Evolutionary conservation across 2,329 filamentous ascomycete species (phyloP).

Genomic region (Apiospora pterosperma): DNA sequence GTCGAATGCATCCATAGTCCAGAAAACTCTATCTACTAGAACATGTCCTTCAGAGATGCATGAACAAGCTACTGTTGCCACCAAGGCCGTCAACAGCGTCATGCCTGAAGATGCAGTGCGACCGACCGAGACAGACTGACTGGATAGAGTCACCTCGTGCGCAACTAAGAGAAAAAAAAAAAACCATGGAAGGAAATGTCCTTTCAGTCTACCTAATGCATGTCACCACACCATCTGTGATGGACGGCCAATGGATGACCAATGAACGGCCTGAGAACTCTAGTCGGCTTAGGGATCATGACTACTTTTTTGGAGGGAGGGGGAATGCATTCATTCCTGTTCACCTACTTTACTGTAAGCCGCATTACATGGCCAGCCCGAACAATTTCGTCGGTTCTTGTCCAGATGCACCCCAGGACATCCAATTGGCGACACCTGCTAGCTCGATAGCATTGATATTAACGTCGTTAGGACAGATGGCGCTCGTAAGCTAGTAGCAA

Average conservation of each 20-base stretch:
- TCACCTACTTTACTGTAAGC: not conserved
- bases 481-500: not conserved
- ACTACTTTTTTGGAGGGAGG: not conserved
- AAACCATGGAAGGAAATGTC: not conserved
- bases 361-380: not conserved
- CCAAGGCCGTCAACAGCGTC: not conserved
- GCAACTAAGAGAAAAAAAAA: not conserved
- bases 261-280: not conserved
- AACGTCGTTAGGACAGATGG: not conserved
- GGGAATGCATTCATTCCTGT: not conserved
- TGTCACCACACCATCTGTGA: not conserved
- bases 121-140: not conserved
- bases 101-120: not conserved
- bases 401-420: not conserved
- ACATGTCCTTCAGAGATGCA: not conserved
- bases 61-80: not conserved
- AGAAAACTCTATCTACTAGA: not conserved
- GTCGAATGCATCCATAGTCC: not conserved
- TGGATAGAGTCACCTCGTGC: not conserved
- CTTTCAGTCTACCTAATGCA: not conserved
- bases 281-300: not conserved
- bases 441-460: not conserved
- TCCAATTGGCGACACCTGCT: not conserved
- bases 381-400: not conserved
- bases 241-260: not conserved